Evolutionary conservation across 495 filamentous ascomycete species (phyloP).

Genomic region (Lophiostoma macrostomum): DNA sequence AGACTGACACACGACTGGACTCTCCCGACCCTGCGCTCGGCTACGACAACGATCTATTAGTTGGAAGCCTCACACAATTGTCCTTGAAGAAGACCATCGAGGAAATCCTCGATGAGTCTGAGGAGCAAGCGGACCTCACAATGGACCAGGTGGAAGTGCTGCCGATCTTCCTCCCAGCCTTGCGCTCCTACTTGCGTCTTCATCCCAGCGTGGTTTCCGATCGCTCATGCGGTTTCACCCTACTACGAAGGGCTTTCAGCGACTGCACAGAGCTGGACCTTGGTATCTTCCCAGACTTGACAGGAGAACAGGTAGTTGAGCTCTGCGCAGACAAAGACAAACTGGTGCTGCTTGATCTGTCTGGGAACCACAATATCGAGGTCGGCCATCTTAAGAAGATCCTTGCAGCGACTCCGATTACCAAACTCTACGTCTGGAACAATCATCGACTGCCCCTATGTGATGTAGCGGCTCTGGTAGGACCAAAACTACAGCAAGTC

Average conservation of each 20-base stretch:
- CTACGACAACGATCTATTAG: too few relatives aligned
- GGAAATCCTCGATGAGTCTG: neutral
- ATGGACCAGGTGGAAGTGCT: neutral
- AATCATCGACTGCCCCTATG: too few relatives aligned
- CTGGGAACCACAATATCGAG: neutral
- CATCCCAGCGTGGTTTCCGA: neutral
- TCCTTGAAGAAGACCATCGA: constrained; percentile 6
- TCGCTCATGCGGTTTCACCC: neutral
- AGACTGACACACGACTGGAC: neutral
- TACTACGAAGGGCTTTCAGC: neutral
- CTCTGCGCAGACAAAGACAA: neutral
- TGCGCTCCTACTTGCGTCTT: neutral
- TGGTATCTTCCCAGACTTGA: neutral
- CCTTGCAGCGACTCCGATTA: too few relatives aligned
- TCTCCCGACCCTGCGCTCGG: neutral
- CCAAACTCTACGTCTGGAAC: too few relatives aligned
- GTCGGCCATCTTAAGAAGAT: too few relatives aligned
- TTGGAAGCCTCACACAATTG: neutral
- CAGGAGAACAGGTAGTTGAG: neutral
- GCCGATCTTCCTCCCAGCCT: neutral
- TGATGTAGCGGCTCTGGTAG: too few relatives aligned
- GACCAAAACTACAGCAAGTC: too few relatives aligned
- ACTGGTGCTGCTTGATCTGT: neutral
- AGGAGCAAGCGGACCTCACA: neutral
- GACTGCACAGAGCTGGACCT: neutral